These are phyloP conservation scores for Phytophthora tubulina DNA, from an alignment of 352 stramenopile species.

Conservation along the genomic window DNA sequence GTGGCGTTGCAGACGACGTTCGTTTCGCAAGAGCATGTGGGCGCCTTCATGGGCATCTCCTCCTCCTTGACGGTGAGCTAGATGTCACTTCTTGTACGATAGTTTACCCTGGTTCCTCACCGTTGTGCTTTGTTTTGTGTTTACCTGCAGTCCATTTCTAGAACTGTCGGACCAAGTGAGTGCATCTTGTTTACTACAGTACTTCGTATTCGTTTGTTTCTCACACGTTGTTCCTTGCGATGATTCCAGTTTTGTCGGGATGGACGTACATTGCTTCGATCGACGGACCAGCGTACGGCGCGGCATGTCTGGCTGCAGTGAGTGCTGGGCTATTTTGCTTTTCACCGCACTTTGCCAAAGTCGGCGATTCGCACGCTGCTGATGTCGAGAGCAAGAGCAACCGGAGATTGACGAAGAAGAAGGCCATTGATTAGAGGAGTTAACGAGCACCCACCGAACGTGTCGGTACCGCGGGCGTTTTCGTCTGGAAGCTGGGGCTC, in stretches of 20 bases:
- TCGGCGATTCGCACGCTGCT: conserved; percentile 39
- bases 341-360: conserved; percentile 62
- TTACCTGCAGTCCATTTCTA: conserved; percentile 68
- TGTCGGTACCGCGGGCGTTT: conserved; percentile 50
- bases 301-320: conserved; percentile 64
- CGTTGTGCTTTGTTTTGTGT: conserved; percentile 7
- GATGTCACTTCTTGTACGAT: not conserved
- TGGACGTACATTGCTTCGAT: conserved; percentile 81
- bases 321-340: conserved; percentile 76
- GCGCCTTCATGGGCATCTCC: conserved; percentile 83
- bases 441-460: conserved; percentile 22
- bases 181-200: conserved; percentile 9
- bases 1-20: conserved; percentile 79
- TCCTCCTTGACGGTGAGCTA: conserved; percentile 74
- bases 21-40: conserved; percentile 73
- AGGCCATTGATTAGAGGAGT: conserved; percentile 44
- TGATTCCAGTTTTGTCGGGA: conserved; percentile 70
- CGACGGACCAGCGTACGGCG: conserved; percentile 74
- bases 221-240: conserved; percentile 6
- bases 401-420: conserved; percentile 35
- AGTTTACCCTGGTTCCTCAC: conserved; percentile 13
- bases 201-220: not conserved
- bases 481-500: conserved; percentile 50
- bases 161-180: conserved; percentile 80
- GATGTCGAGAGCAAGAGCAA: conserved; percentile 28